Evolutionary conservation across 2,329 filamentous ascomycete species (phyloP), one percentile per base, ranked within the genome.

Genomic region (Xylaria sp.): DNA sequence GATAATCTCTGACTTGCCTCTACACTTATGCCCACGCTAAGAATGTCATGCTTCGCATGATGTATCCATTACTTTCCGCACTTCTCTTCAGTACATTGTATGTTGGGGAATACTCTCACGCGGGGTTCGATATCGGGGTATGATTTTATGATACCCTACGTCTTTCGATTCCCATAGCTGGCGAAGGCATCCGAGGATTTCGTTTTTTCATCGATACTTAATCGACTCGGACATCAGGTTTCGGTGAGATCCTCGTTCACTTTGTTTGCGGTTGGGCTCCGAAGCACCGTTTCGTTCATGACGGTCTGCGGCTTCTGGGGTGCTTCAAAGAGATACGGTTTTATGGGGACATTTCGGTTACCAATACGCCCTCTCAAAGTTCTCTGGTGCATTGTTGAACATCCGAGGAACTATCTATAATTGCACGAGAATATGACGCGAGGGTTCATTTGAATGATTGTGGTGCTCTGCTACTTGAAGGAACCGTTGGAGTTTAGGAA

Each of bases 401-500:
- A 32, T 30, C 58, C 10, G 30, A 60, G 25, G 36, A 18, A 58
- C 56, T 43, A 43, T 32, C 30, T 60, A 65, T 65, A 59, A 36
- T 55, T 28, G 41, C 62, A 67, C 36, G 65, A 70, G 59, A 60
- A 45, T 52, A 59, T 65, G 53, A 67, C 34, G 34, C 52, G 23
- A 60, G 61, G 59, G 59, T 28, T 65, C 50, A 62, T 34, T 58
- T 41, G 53, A 60, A 52, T 45, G 34, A 48, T 7, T 50, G 52
- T 23, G 43, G 56, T 41, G n/a, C 30, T 39, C 50, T 60, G 53
- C 15, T 48, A 46, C 60, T 28, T 20, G 60, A 59, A 45, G 45
- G 66, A 48, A 23, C 36, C 39, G 18, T 34, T 15, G 68, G 66
- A 58, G 66, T 70, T 70, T 30, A 59, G 60, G 50, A 66, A 61